Evolutionary conservation across 2,329 filamentous ascomycete species (phyloP), one percentile per base, ranked within the genome.

Genomic region (Diaporthe amygdali): DNA sequence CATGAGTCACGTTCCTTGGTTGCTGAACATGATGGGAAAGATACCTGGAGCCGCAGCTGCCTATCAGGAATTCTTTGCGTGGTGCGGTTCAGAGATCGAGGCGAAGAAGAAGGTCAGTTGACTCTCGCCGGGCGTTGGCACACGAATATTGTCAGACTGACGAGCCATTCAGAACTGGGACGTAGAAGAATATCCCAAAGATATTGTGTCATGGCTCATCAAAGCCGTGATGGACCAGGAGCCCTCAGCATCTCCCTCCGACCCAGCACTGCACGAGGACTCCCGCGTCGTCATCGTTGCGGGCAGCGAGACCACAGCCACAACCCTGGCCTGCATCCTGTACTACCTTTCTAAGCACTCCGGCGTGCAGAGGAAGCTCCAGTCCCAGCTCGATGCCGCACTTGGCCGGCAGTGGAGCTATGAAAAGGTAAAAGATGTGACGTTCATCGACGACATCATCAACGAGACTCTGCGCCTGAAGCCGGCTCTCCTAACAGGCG

Each of bases 141-240:
- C 12, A 8, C 17, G 10, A 1, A 30, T 2, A 41, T 2, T 7
- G 6, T 9, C 25, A 41, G 14, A 47, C 51, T 68, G 9, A 68
- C 47, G 8, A 20, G 17, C 9, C 34, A 1, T 34, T 1, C 41
- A 76, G 79, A 74, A 68, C 14, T 78, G 75, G 71, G 44, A 75
- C 27, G 41, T 39, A 9, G 74, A 80, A 10, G 74, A 80, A 9
- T 41, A 77, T 9, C 81, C 80, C 0, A 73, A 75, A 39, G 81
- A 84, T 71, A 77, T 84, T 34, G 72, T 81, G 7, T 81, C 81
- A 0, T 84, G 82, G 82, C 74, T 84, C 6, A 52, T 83, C 17
- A 82, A 82, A 67, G 80, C 82, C 7, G 74, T 79, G 6, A 76
- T 79, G 12, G 80, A 83, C 20, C 79, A 79, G 27, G 80, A 83